Evolutionary conservation across 2,329 filamentous ascomycete genomes (phyloP).

Genomic region (Xylaria sp.): DNA sequence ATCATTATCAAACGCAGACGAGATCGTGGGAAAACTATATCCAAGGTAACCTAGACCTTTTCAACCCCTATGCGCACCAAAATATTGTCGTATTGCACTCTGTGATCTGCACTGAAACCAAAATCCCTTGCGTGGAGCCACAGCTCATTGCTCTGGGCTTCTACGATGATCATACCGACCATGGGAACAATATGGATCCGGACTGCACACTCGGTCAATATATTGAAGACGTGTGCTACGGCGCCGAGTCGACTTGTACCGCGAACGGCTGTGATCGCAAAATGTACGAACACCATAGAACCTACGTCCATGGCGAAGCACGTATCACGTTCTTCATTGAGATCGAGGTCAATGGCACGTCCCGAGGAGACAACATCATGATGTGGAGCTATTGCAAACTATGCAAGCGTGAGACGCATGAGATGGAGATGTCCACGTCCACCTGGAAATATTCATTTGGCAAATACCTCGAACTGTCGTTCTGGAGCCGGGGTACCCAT

Average conservation of each 20-base stretch:
- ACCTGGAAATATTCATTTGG: conserved; percentile 99
- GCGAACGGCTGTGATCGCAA: conserved; percentile 86
- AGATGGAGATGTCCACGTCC: conserved; percentile 89
- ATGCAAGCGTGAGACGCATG: conserved; percentile 89
- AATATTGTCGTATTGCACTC: conserved; percentile 96
- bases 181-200: conserved; percentile 72
- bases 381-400: conserved; percentile 99
- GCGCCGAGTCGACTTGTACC: conserved; percentile 79
- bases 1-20: conserved; percentile 94
- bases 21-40: conserved; percentile 97
- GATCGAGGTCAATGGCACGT: conserved; percentile 63
- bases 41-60: conserved; percentile 85
- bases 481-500: conserved; percentile 89
- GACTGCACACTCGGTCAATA: conserved; percentile 96
- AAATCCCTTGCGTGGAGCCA: conserved; percentile 91
- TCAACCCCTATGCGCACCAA: conserved; percentile 94
- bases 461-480: conserved; percentile 96
- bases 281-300: conserved; percentile 92
- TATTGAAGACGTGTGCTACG: conserved; percentile 86
- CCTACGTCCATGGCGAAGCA: conserved; percentile 96
- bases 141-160: conserved; percentile 91
- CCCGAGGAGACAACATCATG: conserved; percentile 73
- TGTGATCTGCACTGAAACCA: conserved; percentile 90
- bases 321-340: conserved; percentile 93
- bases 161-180: conserved; percentile 86